phyloP scores from a whole-genome alignment of 202 grass and related monocot species.

The Thinopyrum obtusiflorum region DNA sequence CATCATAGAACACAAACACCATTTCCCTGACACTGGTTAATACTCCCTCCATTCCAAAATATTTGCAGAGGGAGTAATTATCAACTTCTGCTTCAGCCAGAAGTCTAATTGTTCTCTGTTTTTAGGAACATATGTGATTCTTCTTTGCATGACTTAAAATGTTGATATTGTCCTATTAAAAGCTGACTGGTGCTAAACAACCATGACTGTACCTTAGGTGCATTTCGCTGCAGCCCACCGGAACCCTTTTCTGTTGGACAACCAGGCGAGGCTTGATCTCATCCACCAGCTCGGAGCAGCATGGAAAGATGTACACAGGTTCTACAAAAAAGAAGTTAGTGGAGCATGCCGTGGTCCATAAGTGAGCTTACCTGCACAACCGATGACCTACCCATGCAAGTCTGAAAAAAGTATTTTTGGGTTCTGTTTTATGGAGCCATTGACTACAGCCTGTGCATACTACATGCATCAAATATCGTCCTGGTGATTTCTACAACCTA shows the following conservation, averaged over 20 bases:
- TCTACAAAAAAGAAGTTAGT: not conserved
- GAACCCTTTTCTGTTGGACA: not conserved
- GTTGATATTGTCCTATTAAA: not conserved
- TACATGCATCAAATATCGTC: not conserved
- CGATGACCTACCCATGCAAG: not conserved
- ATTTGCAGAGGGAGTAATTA: too few species aligned
- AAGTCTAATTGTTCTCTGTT: too few species aligned
- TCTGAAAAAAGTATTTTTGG: not conserved
- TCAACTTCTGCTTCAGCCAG: too few species aligned
- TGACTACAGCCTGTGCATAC: not conserved
- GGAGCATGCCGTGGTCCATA: not conserved
- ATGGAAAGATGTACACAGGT: not conserved
- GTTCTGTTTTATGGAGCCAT: not conserved
- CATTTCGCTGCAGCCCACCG: not conserved
- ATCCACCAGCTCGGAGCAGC: not conserved
- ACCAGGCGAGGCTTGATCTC: not conserved
- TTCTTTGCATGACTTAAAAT: not conserved
- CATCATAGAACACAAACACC: not conserved
- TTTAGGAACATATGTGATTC: not conserved
- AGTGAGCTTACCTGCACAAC: not conserved
- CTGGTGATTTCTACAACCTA: not conserved
- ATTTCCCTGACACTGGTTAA: not conserved
- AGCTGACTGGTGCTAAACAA: not conserved
- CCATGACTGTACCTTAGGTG: not conserved
- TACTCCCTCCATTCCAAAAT: too few species aligned